Evolutionary conservation across 1,139 yeast species (phyloP), one percentile per base, ranked within the genome.

Genomic region (Debaryomyces robertsiae): DNA sequence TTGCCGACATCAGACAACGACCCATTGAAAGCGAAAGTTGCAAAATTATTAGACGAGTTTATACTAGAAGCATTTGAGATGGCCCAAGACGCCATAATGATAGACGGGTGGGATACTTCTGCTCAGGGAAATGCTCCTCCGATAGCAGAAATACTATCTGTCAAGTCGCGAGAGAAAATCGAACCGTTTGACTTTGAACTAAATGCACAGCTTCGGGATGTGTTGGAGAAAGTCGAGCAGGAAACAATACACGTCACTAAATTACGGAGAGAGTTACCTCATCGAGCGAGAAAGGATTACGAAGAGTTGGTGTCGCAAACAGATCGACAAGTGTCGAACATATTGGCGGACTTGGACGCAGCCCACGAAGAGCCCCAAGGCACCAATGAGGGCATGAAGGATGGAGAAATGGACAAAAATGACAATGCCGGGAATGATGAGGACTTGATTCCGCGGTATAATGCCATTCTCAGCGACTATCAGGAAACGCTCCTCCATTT

Each of bases 171-270:
- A 36, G 75, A 70, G 42, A 72, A 67, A 46, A 71, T 77, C 11
- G 89, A 81, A 53, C 85, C 87, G 0, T 82, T 82, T 57, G 87
- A 84, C 54, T 61, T 75, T 32, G 77, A 73, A 9, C 56, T 82
- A 43, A 81, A 82, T 53, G 77, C 75, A 42, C 57, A 67, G 40
- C 71, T 84, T 25, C 63, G 88, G 36, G 67, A 69, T 36, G 54
- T 77, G 29, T 72, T 82, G 46, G 70, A 70, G 38, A 69, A 71
- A 34, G 80, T 83, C 44, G 90, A 84, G 47, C 73, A 69, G 35
- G 79, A 77, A 46, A 77, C 85, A 0, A 71, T 77, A 1, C 71
- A 66, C 40, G 72, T 81, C 19, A 73, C 86, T 0, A 61, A 64
- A 27, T 57, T 80, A 41, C 62, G 89, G 36, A 65, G 78, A 38